phyloP scores from a whole-genome alignment of 1,139 yeast genomes.

The Debaryomyces nepalensis region DNA sequence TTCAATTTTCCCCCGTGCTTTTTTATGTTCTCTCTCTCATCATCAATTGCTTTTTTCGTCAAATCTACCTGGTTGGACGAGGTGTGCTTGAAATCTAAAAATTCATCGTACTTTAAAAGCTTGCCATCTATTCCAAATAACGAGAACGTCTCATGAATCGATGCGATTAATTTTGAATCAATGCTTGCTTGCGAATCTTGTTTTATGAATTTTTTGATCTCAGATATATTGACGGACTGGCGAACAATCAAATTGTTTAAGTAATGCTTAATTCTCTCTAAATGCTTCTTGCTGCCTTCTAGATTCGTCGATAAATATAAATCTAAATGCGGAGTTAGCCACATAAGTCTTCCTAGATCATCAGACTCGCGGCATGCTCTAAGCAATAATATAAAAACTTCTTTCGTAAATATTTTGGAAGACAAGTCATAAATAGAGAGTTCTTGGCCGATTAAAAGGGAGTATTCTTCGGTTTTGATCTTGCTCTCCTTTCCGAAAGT shows the following conservation, averaged over 20 bases:
- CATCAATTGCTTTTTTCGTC: constrained; percentile 7
- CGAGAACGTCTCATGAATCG: constrained; percentile 23
- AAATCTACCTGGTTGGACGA: constrained; percentile 8
- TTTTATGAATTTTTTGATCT: not conserved
- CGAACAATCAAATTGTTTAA: constrained; percentile 9
- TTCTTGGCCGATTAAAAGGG: constrained; percentile 22
- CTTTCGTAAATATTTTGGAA: constrained; percentile 28
- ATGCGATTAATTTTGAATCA: constrained; percentile 19
- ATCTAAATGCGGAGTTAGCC: constrained; percentile 46
- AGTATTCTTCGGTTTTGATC: constrained; percentile 9
- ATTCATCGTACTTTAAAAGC: constrained; percentile 24
- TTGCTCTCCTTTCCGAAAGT: constrained; percentile 18
- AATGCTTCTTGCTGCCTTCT: constrained; percentile 15
- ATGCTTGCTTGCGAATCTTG: constrained; percentile 12
- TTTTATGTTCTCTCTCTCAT: constrained; percentile 7
- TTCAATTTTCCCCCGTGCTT: constrained; percentile 7
- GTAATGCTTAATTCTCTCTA: constrained; percentile 15
- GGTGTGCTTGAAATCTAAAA: constrained; percentile 16
- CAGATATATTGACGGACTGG: not conserved
- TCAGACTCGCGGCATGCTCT: constrained; percentile 32
- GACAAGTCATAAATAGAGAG: constrained; percentile 21
- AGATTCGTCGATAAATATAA: constrained; percentile 25
- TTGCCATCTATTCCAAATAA: constrained; percentile 34
- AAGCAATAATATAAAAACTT: constrained; percentile 31
- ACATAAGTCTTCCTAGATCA: constrained; percentile 44